phyloP scores from a whole-genome alignment of 2,329 filamentous ascomycete species.

The Aspergillus eucalypticola region DNA sequence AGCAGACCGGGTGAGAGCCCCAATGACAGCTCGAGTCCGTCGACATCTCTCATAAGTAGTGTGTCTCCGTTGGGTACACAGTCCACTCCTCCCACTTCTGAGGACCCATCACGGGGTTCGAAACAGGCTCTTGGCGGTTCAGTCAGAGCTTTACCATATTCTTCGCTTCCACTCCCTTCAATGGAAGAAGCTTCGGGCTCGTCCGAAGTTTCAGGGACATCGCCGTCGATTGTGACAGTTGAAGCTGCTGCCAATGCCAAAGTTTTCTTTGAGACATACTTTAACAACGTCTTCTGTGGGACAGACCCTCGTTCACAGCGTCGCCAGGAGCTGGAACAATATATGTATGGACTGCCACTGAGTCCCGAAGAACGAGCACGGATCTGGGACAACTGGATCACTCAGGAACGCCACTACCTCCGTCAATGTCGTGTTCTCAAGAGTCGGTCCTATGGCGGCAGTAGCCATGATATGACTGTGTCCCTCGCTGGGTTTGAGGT shows the following conservation, averaged over 20 bases:
- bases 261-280: constrained; percentile 82
- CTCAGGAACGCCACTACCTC: constrained; percentile 71
- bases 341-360: constrained; percentile 61
- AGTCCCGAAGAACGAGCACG: constrained; percentile 56
- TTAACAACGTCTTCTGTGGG: constrained; percentile 65
- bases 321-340: constrained; percentile 61
- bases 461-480: constrained; percentile 49
- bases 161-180: constrained; percentile 2
- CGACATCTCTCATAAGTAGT: constrained; percentile 30
- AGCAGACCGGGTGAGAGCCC: constrained; percentile 30
- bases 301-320: constrained; percentile 63
- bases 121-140: constrained; percentile 9
- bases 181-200: constrained; percentile 6
- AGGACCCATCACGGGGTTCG: constrained; percentile 26
- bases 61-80: constrained; percentile 32
- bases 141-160: constrained; percentile 13
- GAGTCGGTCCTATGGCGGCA: constrained; percentile 52
- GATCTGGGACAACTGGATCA: constrained; percentile 61
- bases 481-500: constrained; percentile 71
- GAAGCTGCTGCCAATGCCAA: constrained; percentile 80
- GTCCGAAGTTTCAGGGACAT: constrained; percentile 15
- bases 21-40: constrained; percentile 37
- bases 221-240: constrained; percentile 58
- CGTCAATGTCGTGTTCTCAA: constrained; percentile 72
- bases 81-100: constrained; percentile 40